Base-by-base conservation (phyloP, 805 yeast species). In the Sugiyamaella valdiviana region DNA sequence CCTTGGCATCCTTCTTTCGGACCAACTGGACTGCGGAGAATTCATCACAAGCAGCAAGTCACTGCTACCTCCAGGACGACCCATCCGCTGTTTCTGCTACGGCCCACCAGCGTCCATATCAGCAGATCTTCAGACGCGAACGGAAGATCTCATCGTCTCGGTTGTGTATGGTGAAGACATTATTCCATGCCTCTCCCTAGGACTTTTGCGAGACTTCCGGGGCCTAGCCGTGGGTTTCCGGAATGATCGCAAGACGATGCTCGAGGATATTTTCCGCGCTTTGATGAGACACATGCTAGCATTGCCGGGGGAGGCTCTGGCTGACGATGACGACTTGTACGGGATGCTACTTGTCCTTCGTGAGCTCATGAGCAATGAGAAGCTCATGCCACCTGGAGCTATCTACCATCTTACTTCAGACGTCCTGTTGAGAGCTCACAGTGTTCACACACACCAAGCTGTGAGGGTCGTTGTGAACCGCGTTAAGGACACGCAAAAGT, bases 361-460 rank as follows among this genome's bases (percentile, higher is more conserved):
- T 5, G 54, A 51, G 4, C 52, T 50, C 12, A 64, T 64, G 68
- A 53, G 54, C 32, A 54, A 54, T 45, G 67, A 64, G 45, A 64
- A 64, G 48, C 58, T 64, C 10, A 59, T 63, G 1, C 68, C 68
- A 5, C 68, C 68, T 0, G 68, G 68, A 1, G 57, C 57, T n/a
- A 59, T 64, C 9, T 63, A 61, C 44, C 66, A 63, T 38, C 37
- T 64, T 35, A 56, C 58, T 16, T 57, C 64, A n/a, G 55, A 55
- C 35, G 56, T 60, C 2, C 55, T 63, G 14, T 58, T 60, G 36
- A 59, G 58, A 41, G 51, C 56, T 3, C 62, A 59, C 41, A 55
- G 51, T 20, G 61, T 60, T 5, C 51, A 57, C 14, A 57, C 61
- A 21, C 46, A 45, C 41, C 52, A 52, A 40, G 65, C 65, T 2